A percentile compares a stretch with the other conserved stretches of the same genome.
phyloP scores from a whole-genome alignment of 139 green algal species.

The Chlamydomonas asymmetrica region DNA sequence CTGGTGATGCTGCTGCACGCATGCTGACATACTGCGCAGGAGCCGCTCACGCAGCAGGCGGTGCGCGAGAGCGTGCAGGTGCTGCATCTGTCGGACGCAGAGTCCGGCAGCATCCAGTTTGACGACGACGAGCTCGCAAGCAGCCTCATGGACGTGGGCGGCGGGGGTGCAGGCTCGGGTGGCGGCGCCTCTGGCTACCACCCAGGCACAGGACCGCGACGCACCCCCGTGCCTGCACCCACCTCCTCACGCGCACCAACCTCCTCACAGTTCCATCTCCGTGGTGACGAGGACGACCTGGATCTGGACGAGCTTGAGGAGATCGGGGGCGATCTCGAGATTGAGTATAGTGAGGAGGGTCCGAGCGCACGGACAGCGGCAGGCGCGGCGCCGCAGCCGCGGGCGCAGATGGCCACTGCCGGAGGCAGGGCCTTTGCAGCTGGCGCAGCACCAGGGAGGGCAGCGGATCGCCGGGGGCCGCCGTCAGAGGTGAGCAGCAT shows the following conservation, averaged over 20 bases:
- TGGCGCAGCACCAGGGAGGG: neutral
- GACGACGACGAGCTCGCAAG: neutral
- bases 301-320: neutral
- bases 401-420: neutral
- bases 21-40: neutral
- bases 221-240: too few relatives aligned
- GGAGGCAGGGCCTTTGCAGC: neutral
- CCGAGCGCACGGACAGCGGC: neutral
- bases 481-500: neutral
- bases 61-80: slow-evolving; percentile 10
- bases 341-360: neutral
- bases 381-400: too few relatives aligned
- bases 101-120: slow-evolving; percentile 3
- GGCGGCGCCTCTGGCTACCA: too few relatives aligned
- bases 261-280: neutral
- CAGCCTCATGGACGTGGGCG: neutral
- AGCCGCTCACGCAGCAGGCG: neutral
- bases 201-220: too few relatives aligned
- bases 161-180: neutral
- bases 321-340: neutral
- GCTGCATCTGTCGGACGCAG: neutral
- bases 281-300: slow-evolving; percentile 1
- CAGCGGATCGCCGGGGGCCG: neutral
- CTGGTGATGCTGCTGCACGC: too few relatives aligned
- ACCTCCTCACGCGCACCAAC: too few relatives aligned